Percentiles rank a stretch among this genome's conserved stretches.
These are phyloP conservation scores for Acanthamoeba lugdunensis DNA, from an alignment of 208 protist species.

Conservation along the genomic window DNA sequence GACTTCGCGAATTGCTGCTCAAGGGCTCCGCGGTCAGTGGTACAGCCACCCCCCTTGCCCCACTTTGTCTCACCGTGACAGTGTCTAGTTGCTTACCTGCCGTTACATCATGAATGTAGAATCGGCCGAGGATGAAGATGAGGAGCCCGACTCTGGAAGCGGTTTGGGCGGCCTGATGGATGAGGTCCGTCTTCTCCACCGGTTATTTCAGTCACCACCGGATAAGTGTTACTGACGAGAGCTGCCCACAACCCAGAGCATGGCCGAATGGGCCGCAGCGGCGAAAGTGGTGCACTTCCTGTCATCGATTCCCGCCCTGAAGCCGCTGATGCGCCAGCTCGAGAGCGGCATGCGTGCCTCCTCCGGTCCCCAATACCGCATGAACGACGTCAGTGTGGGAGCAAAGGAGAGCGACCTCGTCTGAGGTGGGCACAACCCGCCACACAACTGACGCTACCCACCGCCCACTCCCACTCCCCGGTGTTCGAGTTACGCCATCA, in stretches of 20 bases:
- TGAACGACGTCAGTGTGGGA: constrained; percentile 36
- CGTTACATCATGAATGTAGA: not conserved
- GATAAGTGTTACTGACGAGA: too few species aligned
- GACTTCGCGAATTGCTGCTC: not conserved
- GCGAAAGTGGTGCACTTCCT: constrained; percentile 1
- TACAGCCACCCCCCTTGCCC: not conserved
- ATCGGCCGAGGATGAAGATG: constrained; percentile 53
- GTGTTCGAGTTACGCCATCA: too few species aligned
- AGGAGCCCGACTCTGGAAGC: not conserved
- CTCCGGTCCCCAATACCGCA: constrained; percentile 15
- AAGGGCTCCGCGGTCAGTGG: not conserved
- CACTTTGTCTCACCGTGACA: not conserved
- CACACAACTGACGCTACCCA: not conserved
- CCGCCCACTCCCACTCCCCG: too few species aligned
- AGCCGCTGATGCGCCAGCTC: constrained; percentile 39
- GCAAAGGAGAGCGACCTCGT: not conserved
- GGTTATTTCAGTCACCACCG: not conserved
- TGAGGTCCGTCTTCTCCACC: not conserved
- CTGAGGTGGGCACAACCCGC: not conserved
- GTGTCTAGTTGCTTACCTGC: not conserved
- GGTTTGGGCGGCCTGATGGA: not conserved
- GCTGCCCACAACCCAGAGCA: not conserved
- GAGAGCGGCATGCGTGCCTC: constrained; percentile 8
- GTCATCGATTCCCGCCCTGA: not conserved
- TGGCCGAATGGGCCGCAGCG: not conserved